Evolutionary conservation across 768 basidiomycete species (phyloP).

Genomic region (Pholiota microspora): DNA sequence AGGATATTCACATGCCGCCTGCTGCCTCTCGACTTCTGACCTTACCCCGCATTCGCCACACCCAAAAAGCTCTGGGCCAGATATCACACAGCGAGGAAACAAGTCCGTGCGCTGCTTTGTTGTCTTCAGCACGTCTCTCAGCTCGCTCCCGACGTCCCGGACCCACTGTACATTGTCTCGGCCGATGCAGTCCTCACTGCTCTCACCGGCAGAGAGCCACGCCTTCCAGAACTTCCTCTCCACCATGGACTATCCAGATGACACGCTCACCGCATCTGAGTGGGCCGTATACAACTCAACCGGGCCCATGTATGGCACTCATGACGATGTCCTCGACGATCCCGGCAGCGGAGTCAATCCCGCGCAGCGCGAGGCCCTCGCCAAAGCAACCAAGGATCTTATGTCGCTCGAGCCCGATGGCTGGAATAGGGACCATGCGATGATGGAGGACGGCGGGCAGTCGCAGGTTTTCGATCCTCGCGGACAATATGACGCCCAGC

Average conservation of each 20-base stretch:
- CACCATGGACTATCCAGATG: conserved; percentile 43
- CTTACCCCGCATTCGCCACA: conserved; percentile 8
- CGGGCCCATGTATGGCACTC: conserved; percentile 16
- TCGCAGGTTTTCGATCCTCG: conserved; percentile 11
- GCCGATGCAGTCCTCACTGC: conserved; percentile 49
- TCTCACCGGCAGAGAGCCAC: conserved; percentile 64
- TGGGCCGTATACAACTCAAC: conserved; percentile 43
- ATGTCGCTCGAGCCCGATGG: conserved; percentile 63
- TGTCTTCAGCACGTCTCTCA: neutral
- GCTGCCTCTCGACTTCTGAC: neutral
- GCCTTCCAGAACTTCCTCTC: conserved; percentile 71
- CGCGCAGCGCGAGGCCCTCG: conserved; percentile 60
- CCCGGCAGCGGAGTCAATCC: conserved; percentile 32
- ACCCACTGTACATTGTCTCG: neutral
- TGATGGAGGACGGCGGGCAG: conserved; percentile 14
- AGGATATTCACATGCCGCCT: conserved; percentile 2
- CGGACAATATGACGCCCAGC: conserved; percentile 8
- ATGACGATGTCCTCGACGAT: conserved; percentile 41
- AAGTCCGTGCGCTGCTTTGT: neutral
- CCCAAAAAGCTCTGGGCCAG: neutral
- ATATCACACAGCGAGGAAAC: neutral
- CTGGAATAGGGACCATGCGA: conserved; percentile 29
- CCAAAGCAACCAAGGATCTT: conserved; percentile 81
- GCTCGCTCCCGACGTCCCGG: neutral
- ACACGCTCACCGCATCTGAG: conserved; percentile 37